Percentiles rank a stretch among this genome's conserved stretches.
Conservation (phyloP, 371 early-diverging fungal genomes). For the Apophysomyces trapeziformis region DNA sequence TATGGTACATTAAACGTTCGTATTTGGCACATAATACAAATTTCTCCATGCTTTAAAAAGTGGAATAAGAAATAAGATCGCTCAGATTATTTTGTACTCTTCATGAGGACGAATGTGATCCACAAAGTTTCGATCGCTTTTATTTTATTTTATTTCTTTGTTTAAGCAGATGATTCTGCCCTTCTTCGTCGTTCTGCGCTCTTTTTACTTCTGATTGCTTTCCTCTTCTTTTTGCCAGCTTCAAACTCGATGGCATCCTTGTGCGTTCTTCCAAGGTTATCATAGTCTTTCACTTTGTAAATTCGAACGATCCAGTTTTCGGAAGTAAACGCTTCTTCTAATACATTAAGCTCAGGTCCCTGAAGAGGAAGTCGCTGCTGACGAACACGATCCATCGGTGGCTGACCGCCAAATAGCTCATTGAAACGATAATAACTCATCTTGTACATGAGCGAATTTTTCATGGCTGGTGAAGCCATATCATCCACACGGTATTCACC, state of each 20-base stretch:
- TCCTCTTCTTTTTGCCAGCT: conserved; percentile 55
- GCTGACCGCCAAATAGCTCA: conserved; percentile 82
- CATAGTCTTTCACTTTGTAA: conserved; percentile 93
- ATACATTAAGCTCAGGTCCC: conserved; percentile 78
- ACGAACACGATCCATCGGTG: conserved; percentile 88
- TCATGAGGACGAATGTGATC: no score
- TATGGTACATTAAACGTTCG: no score
- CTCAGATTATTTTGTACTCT: no score
- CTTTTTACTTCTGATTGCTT: conserved; percentile 43
- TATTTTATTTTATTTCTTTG: background rate
- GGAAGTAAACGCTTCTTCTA: conserved; percentile 93
- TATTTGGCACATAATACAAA: no score
- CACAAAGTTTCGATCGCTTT: no score
- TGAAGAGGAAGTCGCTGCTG: conserved; percentile 74
- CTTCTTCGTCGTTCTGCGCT: conserved; percentile 49
- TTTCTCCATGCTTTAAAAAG: no score
- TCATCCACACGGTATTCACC: conserved; percentile 97
- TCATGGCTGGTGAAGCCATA: conserved; percentile 88
- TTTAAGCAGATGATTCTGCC: conserved; percentile 21
- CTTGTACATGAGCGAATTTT: conserved; percentile 94
- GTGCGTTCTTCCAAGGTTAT: conserved; percentile 86
- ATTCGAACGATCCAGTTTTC: conserved; percentile 97
- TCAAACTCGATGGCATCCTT: conserved; percentile 71
- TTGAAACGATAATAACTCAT: conserved; percentile 94
- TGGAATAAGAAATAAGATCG: no score